Evolutionary conservation across 169 alveolate genomes (phyloP).

Genomic region (Ichthyophthirius multifiliis): DNA sequence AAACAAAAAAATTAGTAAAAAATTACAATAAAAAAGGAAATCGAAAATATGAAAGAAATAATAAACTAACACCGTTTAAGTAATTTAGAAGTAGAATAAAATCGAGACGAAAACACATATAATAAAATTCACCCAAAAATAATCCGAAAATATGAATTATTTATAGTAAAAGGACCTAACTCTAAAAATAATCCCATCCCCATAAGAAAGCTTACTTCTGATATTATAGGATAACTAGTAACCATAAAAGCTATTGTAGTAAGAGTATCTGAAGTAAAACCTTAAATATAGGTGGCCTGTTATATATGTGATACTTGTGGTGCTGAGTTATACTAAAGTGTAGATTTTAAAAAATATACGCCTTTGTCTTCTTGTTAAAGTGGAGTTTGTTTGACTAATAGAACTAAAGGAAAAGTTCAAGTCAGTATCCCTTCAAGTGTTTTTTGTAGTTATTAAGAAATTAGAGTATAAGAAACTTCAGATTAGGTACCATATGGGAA

Average conservation of each 20-base stretch:
- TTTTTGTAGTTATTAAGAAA: constrained; percentile 86
- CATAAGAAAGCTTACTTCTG: constrained; percentile 90
- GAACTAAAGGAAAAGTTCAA: constrained; percentile 80
- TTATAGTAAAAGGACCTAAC: constrained; percentile 54
- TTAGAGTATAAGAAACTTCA: constrained; percentile 93
- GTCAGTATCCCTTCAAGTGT: constrained; percentile 63
- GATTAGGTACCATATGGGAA: constrained; percentile 94
- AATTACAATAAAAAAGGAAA: constrained; percentile 9
- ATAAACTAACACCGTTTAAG: constrained; percentile 14
- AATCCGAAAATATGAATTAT: constrained; percentile 51
- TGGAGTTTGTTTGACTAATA: constrained; percentile 82
- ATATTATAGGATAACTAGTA: constrained; percentile 87
- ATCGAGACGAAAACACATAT: not conserved
- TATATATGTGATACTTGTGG: constrained; percentile 96
- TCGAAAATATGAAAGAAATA: constrained; percentile 19
- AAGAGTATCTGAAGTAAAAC: constrained; percentile 91
- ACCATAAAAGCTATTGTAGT: constrained; percentile 89
- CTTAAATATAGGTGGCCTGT: constrained; percentile 92
- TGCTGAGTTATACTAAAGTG: constrained; percentile 78
- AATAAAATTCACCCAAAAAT: constrained; percentile 68
- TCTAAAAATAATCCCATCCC: constrained; percentile 51
- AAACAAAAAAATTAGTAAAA: constrained; percentile 10
- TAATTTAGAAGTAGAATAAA: constrained; percentile 14
- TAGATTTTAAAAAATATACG: constrained; percentile 79
- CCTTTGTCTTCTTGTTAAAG: constrained; percentile 93